phyloP scores from a whole-genome alignment of 257 asterid species.

The Solanum habrochaites region DNA sequence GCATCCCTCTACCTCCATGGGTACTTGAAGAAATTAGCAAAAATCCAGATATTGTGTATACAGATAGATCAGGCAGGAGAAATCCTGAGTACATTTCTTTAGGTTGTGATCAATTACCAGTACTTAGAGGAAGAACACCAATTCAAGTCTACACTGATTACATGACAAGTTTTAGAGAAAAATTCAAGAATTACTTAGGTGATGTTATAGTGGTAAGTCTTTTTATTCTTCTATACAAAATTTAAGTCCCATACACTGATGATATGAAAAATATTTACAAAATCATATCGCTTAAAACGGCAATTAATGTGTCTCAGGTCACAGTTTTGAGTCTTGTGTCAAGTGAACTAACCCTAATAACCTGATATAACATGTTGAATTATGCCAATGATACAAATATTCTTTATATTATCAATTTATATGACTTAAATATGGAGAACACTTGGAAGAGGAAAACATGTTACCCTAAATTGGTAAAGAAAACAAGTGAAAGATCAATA shows the following conservation, averaged over 20 bases:
- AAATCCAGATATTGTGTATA: slow-evolving; percentile 75
- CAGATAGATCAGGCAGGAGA: slow-evolving; percentile 76
- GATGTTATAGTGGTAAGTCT: slow-evolving; percentile 51
- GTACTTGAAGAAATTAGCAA: slow-evolving; percentile 91
- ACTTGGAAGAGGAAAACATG: no score
- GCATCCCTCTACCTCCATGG: slow-evolving; percentile 96
- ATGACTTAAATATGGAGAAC: no score
- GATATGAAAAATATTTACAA: neutral
- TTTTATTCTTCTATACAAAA: neutral
- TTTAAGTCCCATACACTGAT: neutral
- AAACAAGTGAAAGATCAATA: neutral
- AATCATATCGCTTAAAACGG: neutral
- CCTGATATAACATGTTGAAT: no score
- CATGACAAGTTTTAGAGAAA: slow-evolving; percentile 71
- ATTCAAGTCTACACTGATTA: slow-evolving; percentile 80
- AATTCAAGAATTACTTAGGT: slow-evolving; percentile 61
- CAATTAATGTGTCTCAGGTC: neutral
- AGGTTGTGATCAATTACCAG: slow-evolving; percentile 73
- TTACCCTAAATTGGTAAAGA: no score
- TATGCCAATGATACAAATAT: no score
- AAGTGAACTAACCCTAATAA: neutral
- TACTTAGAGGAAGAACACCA: slow-evolving; percentile 89
- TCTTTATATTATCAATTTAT: no score
- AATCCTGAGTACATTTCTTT: slow-evolving; percentile 88
- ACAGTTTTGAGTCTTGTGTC: neutral